Evolutionary conservation across 495 filamentous ascomycete species (phyloP).

Genomic region (Xylaria grammica): DNA sequence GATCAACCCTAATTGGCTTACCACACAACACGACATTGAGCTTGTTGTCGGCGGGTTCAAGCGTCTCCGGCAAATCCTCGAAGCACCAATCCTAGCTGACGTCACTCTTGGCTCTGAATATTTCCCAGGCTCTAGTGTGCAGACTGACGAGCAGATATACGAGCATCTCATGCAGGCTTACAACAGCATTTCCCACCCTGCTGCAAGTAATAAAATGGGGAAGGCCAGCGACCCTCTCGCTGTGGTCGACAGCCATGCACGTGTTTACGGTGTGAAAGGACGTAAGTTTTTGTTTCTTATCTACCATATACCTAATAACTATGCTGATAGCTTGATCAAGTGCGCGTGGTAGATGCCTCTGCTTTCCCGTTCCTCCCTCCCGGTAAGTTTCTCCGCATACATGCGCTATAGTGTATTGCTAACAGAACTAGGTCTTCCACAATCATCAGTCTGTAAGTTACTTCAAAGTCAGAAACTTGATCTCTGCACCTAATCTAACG

Average conservation of each 20-base stretch:
- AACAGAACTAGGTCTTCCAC: background rate
- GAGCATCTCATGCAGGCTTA: conserved; percentile 44
- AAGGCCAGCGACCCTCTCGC: conserved; percentile 44
- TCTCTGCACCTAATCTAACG: background rate
- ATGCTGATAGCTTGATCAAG: background rate
- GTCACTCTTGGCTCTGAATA: conserved; percentile 53
- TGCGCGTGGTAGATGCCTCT: conserved; percentile 1
- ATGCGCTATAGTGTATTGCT: background rate
- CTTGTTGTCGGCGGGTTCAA: conserved; percentile 59
- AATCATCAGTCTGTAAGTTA: conserved; percentile 3
- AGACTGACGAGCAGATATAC: conserved; percentile 58
- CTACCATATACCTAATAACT: background rate
- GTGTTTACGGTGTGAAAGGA: conserved; percentile 52
- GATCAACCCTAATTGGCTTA: conserved; percentile 62
- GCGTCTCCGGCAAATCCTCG: conserved; percentile 47
- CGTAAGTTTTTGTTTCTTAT: conserved; percentile 39
- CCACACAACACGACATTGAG: conserved; percentile 55
- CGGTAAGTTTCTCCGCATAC: background rate
- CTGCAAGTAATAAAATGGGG: conserved; percentile 62
- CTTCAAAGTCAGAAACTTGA: background rate
- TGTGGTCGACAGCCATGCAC: conserved; percentile 54
- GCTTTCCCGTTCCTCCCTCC: conserved; percentile 6
- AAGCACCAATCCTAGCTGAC: conserved; percentile 22
- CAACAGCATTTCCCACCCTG: conserved; percentile 55
- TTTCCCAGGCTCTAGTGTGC: conserved; percentile 49